A percentile compares a stretch with the other conserved stretches of the same genome.
Conservation (phyloP, 495 filamentous ascomycete genomes). For the Penicillium paradoxum region DNA sequence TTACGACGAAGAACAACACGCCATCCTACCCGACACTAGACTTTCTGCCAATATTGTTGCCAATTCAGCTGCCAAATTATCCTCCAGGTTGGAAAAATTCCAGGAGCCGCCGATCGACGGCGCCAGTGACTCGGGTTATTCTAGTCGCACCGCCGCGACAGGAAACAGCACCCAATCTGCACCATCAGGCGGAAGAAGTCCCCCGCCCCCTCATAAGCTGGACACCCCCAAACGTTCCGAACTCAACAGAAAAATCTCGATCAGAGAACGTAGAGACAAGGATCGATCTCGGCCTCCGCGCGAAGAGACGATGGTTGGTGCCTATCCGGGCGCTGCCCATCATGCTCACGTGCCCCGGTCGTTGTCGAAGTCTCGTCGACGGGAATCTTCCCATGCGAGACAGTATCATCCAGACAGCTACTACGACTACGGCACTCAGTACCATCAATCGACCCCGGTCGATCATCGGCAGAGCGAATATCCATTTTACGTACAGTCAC, state of each 20-base stretch:
- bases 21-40: slow-evolving; percentile 44
- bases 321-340: slow-evolving; percentile 27
- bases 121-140: slow-evolving; percentile 61
- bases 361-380: slow-evolving; percentile 33
- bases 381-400: slow-evolving; percentile 26
- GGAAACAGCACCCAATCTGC: slow-evolving; percentile 51
- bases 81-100: slow-evolving; percentile 45
- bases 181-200: slow-evolving; percentile 41
- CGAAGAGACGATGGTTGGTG: slow-evolving; percentile 38
- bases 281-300: slow-evolving; percentile 27
- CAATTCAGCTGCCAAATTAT: slow-evolving; percentile 45
- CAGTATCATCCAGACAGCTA: slow-evolving; percentile 30
- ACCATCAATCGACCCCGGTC: slow-evolving; percentile 27
- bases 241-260: slow-evolving; percentile 28
- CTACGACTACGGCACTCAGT: slow-evolving; percentile 31
- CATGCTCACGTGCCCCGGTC: slow-evolving; percentile 30
- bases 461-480: slow-evolving; percentile 31
- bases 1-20: slow-evolving; percentile 49
- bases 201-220: slow-evolving; percentile 37
- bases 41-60: slow-evolving; percentile 43
- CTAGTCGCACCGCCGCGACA: slow-evolving; percentile 57
- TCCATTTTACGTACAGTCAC: slow-evolving; percentile 23
- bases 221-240: slow-evolving; percentile 33
- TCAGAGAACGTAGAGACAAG: slow-evolving; percentile 33
- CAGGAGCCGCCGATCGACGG: slow-evolving; percentile 40